Evolutionary conservation across 2,329 filamentous ascomycete species (phyloP), one percentile per base, ranked within the genome.

Genomic region (Monosporascus sp.): DNA sequence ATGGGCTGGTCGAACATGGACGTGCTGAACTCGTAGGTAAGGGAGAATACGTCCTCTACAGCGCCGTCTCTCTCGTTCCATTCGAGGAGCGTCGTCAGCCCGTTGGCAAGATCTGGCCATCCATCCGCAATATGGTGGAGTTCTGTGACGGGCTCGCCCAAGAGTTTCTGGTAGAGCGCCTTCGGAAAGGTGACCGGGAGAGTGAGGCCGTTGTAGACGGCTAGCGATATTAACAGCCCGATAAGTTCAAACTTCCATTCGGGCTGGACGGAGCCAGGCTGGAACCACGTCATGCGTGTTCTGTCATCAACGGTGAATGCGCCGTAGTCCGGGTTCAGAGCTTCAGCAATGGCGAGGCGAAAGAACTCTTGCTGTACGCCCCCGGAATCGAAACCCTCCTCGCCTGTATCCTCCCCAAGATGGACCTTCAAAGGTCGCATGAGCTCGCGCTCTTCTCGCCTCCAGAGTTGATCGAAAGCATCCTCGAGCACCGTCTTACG

Each of bases 281-380:
- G 83, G 62, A 99, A 97, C 89, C 91, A 99, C 11, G 86, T 85
- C 79, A 94, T 88, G 34, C 83, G 83, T 1, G 88, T 94, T 51
- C 84, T 76, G 1, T 81, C 71, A 61, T 97, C 91, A 34, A 90
- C 80, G 0, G 85, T 87, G 67, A 97, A 97, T 51, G 88, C 83
- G 1, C 88, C 91, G 63, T 88, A 90, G 44, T 85, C 80, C 5
- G 90, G 87, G 61, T 90, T 79, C 46, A 97, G 79, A 3, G 88
- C 89, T 64, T 96, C 86, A 1, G 83, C 83, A 60, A 97, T 85
- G 18, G 89, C 84, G 27, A 97, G 72, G 17, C 90, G 84, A 72
- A 99, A 97, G 67, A 96, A 97, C 58, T 99, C 94, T 67, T 96
- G 92, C 62, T 97, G 93, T 1, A 99, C 92, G 57, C 94, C 94